Conservation (phyloP, 306 rosid species). For the Alnus glutinosa region DNA sequence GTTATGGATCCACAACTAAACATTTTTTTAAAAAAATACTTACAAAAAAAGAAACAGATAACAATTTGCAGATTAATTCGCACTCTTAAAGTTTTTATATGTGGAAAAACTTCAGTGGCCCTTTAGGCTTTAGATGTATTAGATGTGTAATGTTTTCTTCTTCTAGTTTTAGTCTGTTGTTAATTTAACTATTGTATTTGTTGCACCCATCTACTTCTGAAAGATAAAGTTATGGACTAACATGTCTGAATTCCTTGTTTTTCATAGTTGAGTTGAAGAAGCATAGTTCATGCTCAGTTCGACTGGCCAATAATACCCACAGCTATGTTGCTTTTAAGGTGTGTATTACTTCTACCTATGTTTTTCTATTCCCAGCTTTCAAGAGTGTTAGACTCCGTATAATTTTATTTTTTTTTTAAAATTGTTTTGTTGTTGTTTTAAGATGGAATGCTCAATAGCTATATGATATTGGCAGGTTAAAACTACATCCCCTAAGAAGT, state of each 20-base stretch:
- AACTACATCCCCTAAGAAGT: slow-evolving; percentile 90
- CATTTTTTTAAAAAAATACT: background rate
- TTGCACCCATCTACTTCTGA: background rate
- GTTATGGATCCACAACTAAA: background rate
- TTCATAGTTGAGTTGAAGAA: slow-evolving; percentile 75
- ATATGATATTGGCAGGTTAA: slow-evolving; percentile 63
- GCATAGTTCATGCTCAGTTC: slow-evolving; percentile 78
- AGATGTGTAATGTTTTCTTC: background rate
- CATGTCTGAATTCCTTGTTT: background rate
- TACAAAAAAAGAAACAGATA: background rate
- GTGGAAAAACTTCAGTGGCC: background rate
- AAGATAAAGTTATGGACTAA: background rate
- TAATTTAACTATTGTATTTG: background rate
- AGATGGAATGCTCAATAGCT: slow-evolving; percentile 3
- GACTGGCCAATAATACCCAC: slow-evolving; percentile 56
- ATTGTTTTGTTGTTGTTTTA: no score
- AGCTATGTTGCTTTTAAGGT: slow-evolving; percentile 87
- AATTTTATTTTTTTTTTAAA: background rate
- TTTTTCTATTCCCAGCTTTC: slow-evolving; percentile 4
- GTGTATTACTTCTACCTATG: slow-evolving; percentile 4
- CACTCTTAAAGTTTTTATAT: background rate
- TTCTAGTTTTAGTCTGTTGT: background rate
- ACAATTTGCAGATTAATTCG: background rate
- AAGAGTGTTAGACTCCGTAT: slow-evolving; percentile 2
- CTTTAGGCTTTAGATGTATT: background rate